phyloP scores from a whole-genome alignment of 2,329 filamentous ascomycete genomes.

The Aspergillus melleus region DNA sequence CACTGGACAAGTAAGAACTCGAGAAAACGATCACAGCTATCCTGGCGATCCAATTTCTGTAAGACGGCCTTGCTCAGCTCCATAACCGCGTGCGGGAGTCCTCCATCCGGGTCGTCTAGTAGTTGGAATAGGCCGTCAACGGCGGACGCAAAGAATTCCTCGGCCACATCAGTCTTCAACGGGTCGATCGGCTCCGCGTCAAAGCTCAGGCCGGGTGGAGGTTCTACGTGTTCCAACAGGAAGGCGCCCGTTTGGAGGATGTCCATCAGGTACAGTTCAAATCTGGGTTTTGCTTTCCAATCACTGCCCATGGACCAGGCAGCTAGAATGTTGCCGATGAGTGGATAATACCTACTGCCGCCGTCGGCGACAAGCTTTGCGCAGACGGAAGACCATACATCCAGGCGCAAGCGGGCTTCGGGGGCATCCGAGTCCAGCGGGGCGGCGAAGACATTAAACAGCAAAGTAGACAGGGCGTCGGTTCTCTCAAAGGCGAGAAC shows the following conservation, averaged over 20 bases:
- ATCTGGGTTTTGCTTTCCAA: conserved; percentile 84
- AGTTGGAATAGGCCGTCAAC: conserved; percentile 80
- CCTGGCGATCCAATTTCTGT: conserved; percentile 67
- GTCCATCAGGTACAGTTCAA: conserved; percentile 94
- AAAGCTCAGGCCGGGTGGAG: conserved; percentile 70
- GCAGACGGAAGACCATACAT: conserved; percentile 86
- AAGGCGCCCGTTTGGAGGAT: conserved; percentile 92
- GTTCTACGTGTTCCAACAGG: conserved; percentile 79
- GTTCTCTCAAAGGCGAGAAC: conserved; percentile 86
- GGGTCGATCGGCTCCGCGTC: conserved; percentile 65
- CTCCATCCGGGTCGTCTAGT: conserved; percentile 81
- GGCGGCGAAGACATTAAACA: conserved; percentile 87
- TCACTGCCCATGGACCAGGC: conserved; percentile 83
- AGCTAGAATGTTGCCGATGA: conserved; percentile 81
- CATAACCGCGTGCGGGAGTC: conserved; percentile 81
- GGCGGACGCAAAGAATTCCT: conserved; percentile 84
- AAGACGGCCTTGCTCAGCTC: conserved; percentile 83
- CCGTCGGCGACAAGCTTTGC: conserved; percentile 77
- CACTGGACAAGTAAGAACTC: conserved; percentile 87
- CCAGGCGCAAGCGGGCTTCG: conserved; percentile 75
- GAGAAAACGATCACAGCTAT: conserved; percentile 71
- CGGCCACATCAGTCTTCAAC: conserved; percentile 77
- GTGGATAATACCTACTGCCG: conserved; percentile 73
- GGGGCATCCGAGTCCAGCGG: conserved; percentile 77
- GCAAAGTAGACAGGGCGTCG: conserved; percentile 78